These are phyloP conservation scores for Sphaerulina musiva DNA, from an alignment of 2,329 filamentous ascomycete genomes.

Conservation along the genomic window DNA sequence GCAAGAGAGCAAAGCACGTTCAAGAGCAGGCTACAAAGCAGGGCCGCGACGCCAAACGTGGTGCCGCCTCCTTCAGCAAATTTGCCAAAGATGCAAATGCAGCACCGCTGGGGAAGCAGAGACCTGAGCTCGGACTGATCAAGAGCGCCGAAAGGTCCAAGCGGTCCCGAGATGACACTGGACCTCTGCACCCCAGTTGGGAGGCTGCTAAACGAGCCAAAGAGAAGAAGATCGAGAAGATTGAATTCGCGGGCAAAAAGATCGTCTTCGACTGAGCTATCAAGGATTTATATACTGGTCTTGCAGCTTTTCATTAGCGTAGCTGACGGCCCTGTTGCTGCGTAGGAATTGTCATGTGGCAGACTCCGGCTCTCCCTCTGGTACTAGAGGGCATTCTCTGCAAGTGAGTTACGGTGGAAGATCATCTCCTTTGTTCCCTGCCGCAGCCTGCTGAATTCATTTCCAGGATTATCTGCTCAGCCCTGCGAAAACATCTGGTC, in stretches of 20 bases:
- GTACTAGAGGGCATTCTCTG: too few relatives aligned
- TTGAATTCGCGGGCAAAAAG: constrained; percentile 53
- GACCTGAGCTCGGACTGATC: constrained; percentile 6
- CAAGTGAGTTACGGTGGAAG: too few relatives aligned
- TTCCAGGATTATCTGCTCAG: too few relatives aligned
- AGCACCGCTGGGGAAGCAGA: constrained; percentile 13
- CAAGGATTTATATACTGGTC: too few relatives aligned
- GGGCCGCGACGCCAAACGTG: constrained; percentile 55
- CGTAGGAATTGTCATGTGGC: too few relatives aligned
- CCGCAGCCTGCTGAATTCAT: too few relatives aligned
- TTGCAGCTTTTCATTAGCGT: too few relatives aligned
- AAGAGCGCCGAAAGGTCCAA: constrained; percentile 23
- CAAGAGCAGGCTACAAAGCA: constrained; percentile 45
- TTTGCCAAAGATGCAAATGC: constrained; percentile 19
- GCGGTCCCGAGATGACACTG: constrained; percentile 42
- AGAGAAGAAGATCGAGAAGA: constrained; percentile 42
- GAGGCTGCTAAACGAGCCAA: constrained; percentile 57
- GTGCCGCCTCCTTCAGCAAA: constrained; percentile 38
- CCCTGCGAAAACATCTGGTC: too few relatives aligned
- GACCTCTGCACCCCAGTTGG: constrained; percentile 59
- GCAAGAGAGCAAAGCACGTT: constrained; percentile 61
- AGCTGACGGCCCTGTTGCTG: too few relatives aligned
- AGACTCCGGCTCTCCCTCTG: too few relatives aligned
- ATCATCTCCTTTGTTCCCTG: too few relatives aligned
- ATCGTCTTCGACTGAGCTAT: constrained; percentile 51